Conservation (phyloP, 1,284 basidiomycete species). For the Apiotrichum sp. region DNA sequence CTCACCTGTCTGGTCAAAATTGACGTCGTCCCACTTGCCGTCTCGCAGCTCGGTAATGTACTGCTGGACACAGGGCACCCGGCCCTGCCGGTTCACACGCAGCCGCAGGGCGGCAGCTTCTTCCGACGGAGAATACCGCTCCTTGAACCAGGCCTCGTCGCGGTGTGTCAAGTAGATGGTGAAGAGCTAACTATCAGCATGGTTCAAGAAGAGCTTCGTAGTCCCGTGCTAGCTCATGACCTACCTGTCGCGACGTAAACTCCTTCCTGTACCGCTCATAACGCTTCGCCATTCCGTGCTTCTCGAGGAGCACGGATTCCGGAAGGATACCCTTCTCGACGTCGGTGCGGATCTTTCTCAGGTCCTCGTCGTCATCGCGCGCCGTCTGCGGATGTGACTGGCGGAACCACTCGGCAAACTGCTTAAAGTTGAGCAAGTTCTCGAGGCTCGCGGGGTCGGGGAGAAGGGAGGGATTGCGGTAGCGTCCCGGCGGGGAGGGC, state of each 20-base stretch:
- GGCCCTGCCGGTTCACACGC: conserved; percentile 71
- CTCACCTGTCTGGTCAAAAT: conserved; percentile 38
- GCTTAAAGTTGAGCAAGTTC: conserved; percentile 70
- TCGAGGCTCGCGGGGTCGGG: conserved; percentile 74
- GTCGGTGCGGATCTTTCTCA: conserved; percentile 24
- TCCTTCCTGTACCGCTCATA: conserved; percentile 92
- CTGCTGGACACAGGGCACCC: conserved; percentile 62
- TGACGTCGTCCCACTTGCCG: conserved; percentile 70
- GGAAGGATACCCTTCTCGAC: conserved; percentile 19
- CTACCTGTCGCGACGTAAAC: conserved; percentile 74
- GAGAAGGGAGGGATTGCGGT: conserved; percentile 2
- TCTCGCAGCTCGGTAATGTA: conserved; percentile 73
- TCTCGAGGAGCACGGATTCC: conserved; percentile 57
- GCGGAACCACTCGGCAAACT: conserved; percentile 86
- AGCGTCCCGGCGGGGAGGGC: conserved; percentile 25
- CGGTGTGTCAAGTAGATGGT: conserved; percentile 86
- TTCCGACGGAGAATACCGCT: conserved; percentile 75
- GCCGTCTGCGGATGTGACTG: conserved; percentile 68
- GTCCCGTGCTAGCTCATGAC: conserved; percentile 33
- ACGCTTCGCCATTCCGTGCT: conserved; percentile 53
- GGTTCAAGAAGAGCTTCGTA: conserved; percentile 1
- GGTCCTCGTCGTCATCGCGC: conserved; percentile 39
- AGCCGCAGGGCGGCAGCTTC: conserved; percentile 64
- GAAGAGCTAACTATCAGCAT: conserved; percentile 52
- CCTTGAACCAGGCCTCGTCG: conserved; percentile 86